Evolutionary conservation across 441 rosid species (phyloP).

Genomic region (Theobroma grandiflorum): DNA sequence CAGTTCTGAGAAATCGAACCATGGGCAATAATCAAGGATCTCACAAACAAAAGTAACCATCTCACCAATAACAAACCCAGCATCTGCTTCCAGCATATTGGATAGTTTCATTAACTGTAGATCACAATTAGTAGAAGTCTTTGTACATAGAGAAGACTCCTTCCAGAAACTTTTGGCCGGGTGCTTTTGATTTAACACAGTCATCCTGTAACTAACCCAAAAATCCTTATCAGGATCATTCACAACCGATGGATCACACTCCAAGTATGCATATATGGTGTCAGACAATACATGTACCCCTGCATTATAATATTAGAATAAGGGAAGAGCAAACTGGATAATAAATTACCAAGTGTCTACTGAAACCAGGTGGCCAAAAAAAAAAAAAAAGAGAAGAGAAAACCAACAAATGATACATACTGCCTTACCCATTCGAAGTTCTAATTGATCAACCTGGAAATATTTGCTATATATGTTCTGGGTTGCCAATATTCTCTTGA

Average conservation of each 20-base stretch:
- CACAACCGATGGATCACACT: constrained; percentile 93
- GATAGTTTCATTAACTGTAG: constrained; percentile 96
- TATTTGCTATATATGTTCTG: constrained; percentile 94
- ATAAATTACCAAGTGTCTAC: not conserved
- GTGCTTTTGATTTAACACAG: constrained; percentile 91
- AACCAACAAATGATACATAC: constrained; percentile 40
- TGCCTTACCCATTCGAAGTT: constrained; percentile 93
- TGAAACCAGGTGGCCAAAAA: not conserved
- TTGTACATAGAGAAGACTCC: constrained; percentile 98
- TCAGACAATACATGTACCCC: constrained; percentile 96
- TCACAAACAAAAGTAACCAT: constrained; percentile 97
- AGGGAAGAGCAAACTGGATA: not conserved
- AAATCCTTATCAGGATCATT: constrained; percentile 93
- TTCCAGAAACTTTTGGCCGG: constrained; percentile 95
- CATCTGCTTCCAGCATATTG: constrained; percentile 95
- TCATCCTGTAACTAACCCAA: constrained; percentile 98
- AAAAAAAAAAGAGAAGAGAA: constrained; percentile 18
- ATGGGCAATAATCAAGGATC: constrained; percentile 97
- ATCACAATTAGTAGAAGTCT: constrained; percentile 95
- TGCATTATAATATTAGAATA: constrained; percentile 43
- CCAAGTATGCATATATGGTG: constrained; percentile 92
- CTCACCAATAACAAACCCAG: constrained; percentile 96
- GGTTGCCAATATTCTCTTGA: constrained; percentile 91
- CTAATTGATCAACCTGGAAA: constrained; percentile 96
- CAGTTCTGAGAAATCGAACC: constrained; percentile 98